Percentiles rank a stretch among this genome's conserved stretches.
These are phyloP conservation scores for Tilletia caries DNA, from an alignment of 1,284 basidiomycete species.

Conservation along the genomic window DNA sequence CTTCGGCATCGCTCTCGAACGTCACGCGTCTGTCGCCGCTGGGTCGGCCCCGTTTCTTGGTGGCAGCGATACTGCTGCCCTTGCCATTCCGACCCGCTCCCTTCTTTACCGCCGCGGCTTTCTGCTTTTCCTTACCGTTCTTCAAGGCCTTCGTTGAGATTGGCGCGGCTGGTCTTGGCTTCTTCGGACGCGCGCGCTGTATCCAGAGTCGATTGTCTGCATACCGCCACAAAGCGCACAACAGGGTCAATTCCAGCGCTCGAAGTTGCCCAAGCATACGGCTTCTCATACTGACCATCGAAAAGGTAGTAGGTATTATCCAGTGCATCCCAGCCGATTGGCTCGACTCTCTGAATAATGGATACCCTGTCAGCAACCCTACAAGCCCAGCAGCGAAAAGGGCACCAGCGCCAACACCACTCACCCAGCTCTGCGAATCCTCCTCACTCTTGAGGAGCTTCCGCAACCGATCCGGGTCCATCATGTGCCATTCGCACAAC, in stretches of 20 bases:
- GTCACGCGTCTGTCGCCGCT: neutral
- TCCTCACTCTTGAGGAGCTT: constrained; percentile 58
- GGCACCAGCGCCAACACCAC: constrained; percentile 23
- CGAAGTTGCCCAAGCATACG: no score
- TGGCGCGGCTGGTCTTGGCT: constrained; percentile 8
- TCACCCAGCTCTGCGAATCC: constrained; percentile 58
- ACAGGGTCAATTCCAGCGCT: no score
- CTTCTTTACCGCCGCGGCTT: neutral
- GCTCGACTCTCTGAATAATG: constrained; percentile 63
- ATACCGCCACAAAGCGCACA: neutral
- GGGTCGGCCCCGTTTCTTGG: neutral
- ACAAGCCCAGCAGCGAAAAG: no score
- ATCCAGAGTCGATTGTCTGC: constrained; percentile 76
- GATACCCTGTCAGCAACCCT: no score
- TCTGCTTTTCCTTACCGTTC: neutral
- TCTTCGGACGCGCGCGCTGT: constrained; percentile 58
- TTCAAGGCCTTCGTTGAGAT: neutral
- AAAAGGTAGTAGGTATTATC: constrained; percentile 84
- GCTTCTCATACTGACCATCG: constrained; percentile 64
- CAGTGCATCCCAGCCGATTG: constrained; percentile 77
- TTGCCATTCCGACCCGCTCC: neutral
- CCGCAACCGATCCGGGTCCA: constrained; percentile 58
- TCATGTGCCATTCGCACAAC: constrained; percentile 61
- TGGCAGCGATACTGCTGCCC: neutral
- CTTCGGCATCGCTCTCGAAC: constrained; percentile 22